Conservation (phyloP, 1,284 basidiomycete genomes). For the Anthracocystis walkeri region DNA sequence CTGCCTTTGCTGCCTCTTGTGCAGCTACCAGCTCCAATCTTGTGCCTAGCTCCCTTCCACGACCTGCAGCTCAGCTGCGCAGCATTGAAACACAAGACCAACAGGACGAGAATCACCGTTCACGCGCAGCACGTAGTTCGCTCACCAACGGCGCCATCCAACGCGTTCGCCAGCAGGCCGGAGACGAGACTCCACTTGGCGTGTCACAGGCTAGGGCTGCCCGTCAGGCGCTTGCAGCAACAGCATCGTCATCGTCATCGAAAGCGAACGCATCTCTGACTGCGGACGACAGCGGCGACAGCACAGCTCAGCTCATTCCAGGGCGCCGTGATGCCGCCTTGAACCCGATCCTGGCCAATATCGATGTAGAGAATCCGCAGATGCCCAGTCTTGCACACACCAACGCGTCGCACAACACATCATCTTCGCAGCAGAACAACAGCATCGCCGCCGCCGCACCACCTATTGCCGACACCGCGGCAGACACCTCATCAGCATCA, state of each 20-base stretch:
- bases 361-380: conserved; percentile 40
- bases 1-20: conserved; percentile 33
- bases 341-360: conserved; percentile 17
- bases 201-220: conserved; percentile 41
- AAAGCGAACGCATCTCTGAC: conserved; percentile 20
- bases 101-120: conserved; percentile 18
- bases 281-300: conserved; percentile 39
- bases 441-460: neutral
- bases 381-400: conserved; percentile 21
- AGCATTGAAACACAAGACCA: conserved; percentile 6
- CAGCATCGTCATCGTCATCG: conserved; percentile 3
- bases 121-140: conserved; percentile 34
- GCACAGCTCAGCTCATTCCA: conserved; percentile 34
- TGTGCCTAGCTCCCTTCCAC: conserved; percentile 38
- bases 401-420: neutral
- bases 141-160: conserved; percentile 47
- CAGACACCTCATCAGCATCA: conserved; percentile 20
- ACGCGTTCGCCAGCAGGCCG: conserved; percentile 38
- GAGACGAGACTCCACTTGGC: conserved; percentile 45
- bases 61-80: conserved; percentile 30
- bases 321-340: conserved; percentile 24
- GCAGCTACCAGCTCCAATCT: conserved; percentile 19
- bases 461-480: conserved; percentile 5
- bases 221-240: conserved; percentile 18
- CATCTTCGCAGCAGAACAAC: neutral